A percentile compares a stretch with the other conserved stretches of the same genome.
Conservation (phyloP, 345 rosid species). For the Noccaea bulbosa region DNA sequence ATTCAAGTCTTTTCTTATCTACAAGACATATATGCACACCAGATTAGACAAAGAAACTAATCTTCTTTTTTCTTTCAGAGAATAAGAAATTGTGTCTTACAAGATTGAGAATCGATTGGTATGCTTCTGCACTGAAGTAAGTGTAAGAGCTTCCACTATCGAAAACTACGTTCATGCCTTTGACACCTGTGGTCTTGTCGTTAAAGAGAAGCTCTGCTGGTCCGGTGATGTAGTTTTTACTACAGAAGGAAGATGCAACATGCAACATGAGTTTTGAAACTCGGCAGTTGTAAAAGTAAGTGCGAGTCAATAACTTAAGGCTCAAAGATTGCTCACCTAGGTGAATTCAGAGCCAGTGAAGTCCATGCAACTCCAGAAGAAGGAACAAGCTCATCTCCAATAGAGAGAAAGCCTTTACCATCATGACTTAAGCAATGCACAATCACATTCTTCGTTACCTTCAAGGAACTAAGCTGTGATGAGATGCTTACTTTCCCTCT, state of each 20-base stretch:
- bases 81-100: slow-evolving; percentile 45
- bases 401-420: slow-evolving; percentile 82
- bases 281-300: not conserved
- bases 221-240: slow-evolving; percentile 67
- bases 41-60: slow-evolving; percentile 4
- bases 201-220: slow-evolving; percentile 70
- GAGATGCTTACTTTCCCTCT: slow-evolving; percentile 68
- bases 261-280: slow-evolving; percentile 15
- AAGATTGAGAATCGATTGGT: slow-evolving; percentile 56
- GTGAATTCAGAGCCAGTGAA: slow-evolving; percentile 46
- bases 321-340: slow-evolving; percentile 50
- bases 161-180: slow-evolving; percentile 58
- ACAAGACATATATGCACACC: not conserved
- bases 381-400: slow-evolving; percentile 73
- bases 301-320: slow-evolving; percentile 13
- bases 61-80: not conserved
- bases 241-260: slow-evolving; percentile 37
- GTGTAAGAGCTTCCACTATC: slow-evolving; percentile 97
- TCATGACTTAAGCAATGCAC: slow-evolving; percentile 79
- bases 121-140: slow-evolving; percentile 64
- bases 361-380: slow-evolving; percentile 69
- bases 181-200: slow-evolving; percentile 61
- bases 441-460: slow-evolving; percentile 60
- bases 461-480: slow-evolving; percentile 57
- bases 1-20: slow-evolving; percentile 37